Evolutionary conservation across 768 basidiomycete genomes (phyloP), one percentile per base, ranked within the genome.

Genomic region (Russula griseocarnosa): DNA sequence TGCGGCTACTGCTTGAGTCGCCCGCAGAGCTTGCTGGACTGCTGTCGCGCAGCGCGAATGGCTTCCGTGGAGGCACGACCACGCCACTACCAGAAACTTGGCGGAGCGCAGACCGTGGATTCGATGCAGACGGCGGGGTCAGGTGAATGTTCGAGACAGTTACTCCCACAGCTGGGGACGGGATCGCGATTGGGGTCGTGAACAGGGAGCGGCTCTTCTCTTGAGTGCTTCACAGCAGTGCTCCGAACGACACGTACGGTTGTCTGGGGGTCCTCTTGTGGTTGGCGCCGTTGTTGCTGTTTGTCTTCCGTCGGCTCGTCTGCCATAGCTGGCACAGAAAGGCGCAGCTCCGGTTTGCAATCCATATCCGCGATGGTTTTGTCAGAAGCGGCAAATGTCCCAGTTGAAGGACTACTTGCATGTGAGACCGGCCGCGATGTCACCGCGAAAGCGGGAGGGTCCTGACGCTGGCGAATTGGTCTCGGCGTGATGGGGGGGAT

Each of bases 1-100:
- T 81, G 18, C 85, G 78, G 18, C 88, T 88, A 69, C 85, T 88
- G 66, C 89, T 92, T 63, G 90, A 92, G 71, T 88, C 90, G 8
- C 91, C 91, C 16, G 87, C 90, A 34, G 91, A 93, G 71, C 90
- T 92, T 14, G 87, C 87, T 14, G 90, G 90, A 70, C 89, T 91
- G 63, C 87, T 81, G 14, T 86, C 77, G 32, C 76, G 74, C 28
- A 73, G 71, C 55, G 77, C 84, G 71, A 90, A 91, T 7, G 89
- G 88, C 64, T 82, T 82, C 9, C 62, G 70, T 8, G 75, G 75
- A 42, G 71, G 66, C 0, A 53, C 30, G 24, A 51, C 20, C 0
- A 30, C 26, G 11, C 44, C 38, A 14, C 36, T 32, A 11, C 26
- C 44, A 3, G 46, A 49, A 30, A 13, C 28, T 26, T 47, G 34